Evolutionary conservation across 257 asterid genomes (phyloP).

Genomic region (Scutellaria minor): DNA sequence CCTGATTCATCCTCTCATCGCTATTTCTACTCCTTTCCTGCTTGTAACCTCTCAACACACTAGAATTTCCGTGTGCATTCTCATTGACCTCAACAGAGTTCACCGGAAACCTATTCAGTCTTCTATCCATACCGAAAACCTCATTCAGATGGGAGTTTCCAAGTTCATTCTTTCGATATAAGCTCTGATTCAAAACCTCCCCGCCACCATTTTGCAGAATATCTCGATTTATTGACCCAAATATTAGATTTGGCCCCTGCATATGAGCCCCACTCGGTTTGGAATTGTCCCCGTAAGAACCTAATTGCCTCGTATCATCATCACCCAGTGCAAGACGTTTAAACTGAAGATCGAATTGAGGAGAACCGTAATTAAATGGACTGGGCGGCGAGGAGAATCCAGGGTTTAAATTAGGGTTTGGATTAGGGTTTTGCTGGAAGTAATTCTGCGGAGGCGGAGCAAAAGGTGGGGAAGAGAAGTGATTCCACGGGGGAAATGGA

Average conservation of each 20-base stretch:
- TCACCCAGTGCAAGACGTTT: constrained; percentile 32
- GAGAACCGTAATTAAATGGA: constrained; percentile 41
- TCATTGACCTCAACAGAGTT: constrained; percentile 41
- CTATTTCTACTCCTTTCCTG: constrained; percentile 38
- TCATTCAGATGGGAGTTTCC: constrained; percentile 34
- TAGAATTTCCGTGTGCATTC: constrained; percentile 36
- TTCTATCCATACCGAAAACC: constrained; percentile 37
- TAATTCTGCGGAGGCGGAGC: constrained; percentile 49
- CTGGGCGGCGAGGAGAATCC: constrained; percentile 43
- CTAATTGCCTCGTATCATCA: constrained; percentile 40
- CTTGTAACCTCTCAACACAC: constrained; percentile 37
- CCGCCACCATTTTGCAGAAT: constrained; percentile 33
- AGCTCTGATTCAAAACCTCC: constrained; percentile 34
- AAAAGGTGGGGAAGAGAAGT: constrained; percentile 53
- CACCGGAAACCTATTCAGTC: constrained; percentile 38
- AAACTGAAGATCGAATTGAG: constrained; percentile 46
- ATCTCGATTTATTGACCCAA: constrained; percentile 58
- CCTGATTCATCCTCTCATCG: constrained; percentile 38
- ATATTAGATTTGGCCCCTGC: constrained; percentile 55
- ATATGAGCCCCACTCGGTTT: constrained; percentile 28
- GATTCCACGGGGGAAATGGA: constrained; percentile 39
- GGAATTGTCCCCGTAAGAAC: constrained; percentile 36
- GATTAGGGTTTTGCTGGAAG: constrained; percentile 69
- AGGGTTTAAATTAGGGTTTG: constrained; percentile 47
- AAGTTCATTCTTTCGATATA: constrained; percentile 30